Base-by-base conservation (phyloP, 345 rosid genomes). In the Aurinia saxatilis region DNA sequence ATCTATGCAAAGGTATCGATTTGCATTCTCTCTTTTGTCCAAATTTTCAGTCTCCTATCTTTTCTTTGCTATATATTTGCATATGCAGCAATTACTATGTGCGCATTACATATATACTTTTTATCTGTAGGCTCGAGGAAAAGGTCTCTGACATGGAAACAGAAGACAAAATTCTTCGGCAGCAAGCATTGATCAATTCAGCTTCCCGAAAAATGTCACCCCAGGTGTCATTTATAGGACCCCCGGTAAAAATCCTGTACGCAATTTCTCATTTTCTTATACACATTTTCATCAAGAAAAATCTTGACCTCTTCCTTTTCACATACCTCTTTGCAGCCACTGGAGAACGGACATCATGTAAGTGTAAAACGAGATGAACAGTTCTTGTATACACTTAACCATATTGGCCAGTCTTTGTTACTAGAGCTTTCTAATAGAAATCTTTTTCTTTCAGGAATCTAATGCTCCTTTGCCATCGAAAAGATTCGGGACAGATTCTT, bases 101-200 rank as follows among this genome's bases (percentile, higher is more conserved):
- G 39, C 40, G 56, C 36, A 10, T 57, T 44, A 34, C 39, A 53
- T 61, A 19, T 61, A n/a, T 56, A 37, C 47, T 50, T 38, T n/a
- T 9, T 56, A 23, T 64, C 37, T 12, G 57, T 73, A 93, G 99
- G 70, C 92, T 90, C 17, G 87, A 87, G 72, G 99, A 87, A 78
- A 85, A 81, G 67, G 76, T 85, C 50, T 78, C 86, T 64, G 97
- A 90, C 75, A 77, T 93, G 77, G 96, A 90, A 77, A 57, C 79
- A 8, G 97, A 90, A 72, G 85, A 85, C 64, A 82, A 87, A 63
- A 68, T 87, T 58, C 83, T 87, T 61, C 76, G 85, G 54, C 85
- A 79, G 73, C 89, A 92, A 73, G 70, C 79, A 36, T 66, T 84
- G 45, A 8, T 74, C 29, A 77, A 78, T 66, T 66, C 91, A 47